These are phyloP conservation scores for Malus fusca DNA, from an alignment of 306 rosid genomes.

Conservation along the genomic window DNA sequence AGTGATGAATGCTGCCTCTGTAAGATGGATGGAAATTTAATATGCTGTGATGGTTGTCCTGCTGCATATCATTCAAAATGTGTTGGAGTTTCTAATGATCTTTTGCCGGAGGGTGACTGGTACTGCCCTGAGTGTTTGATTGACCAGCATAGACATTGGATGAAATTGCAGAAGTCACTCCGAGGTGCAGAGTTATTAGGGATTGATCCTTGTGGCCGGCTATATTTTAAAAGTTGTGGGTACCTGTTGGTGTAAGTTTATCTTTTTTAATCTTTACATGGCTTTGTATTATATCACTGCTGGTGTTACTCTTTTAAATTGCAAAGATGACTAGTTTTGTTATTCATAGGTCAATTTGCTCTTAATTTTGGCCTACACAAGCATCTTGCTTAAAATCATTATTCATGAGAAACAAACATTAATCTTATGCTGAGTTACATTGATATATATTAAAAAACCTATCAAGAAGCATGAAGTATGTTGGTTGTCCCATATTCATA, in stretches of 20 bases:
- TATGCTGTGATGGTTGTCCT: constrained; percentile 99
- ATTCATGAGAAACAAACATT: not conserved
- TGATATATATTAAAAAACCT: not conserved
- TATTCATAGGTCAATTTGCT: not conserved
- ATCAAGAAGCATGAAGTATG: not conserved
- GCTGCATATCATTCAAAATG: constrained; percentile 95
- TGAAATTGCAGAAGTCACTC: constrained; percentile 60
- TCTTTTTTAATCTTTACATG: constrained; percentile 15
- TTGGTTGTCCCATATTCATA: not conserved
- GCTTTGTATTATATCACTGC: constrained; percentile 7
- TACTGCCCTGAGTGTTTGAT: constrained; percentile 96
- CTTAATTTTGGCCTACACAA: not conserved
- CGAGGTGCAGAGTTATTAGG: constrained; percentile 90
- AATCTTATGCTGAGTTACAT: not conserved
- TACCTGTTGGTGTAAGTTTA: constrained; percentile 93
- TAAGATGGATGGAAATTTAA: constrained; percentile 94
- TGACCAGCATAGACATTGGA: constrained; percentile 49
- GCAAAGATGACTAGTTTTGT: not conserved
- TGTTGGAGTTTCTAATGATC: constrained; percentile 64
- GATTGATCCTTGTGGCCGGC: constrained; percentile 75
- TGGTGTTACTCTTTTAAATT: not conserved
- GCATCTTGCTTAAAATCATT: not conserved
- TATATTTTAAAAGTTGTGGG: constrained; percentile 68
- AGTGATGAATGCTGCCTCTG: constrained; percentile 96
- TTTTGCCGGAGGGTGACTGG: constrained; percentile 95